phyloP scores from a whole-genome alignment of 2,329 filamentous ascomycete genomes.

The Penicillium sp. region DNA sequence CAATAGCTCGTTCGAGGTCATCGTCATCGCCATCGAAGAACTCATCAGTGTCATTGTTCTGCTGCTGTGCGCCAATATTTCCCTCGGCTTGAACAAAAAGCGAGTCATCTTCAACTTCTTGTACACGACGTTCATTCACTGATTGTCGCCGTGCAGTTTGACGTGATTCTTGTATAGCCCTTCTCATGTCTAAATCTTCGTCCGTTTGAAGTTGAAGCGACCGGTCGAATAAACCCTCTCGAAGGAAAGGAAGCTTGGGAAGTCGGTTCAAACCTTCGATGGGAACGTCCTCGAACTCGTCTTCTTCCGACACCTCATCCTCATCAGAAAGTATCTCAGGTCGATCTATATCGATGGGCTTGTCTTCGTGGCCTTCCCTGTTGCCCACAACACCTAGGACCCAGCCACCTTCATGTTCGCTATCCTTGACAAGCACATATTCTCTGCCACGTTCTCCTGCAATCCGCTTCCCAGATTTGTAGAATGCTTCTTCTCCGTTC shows the following conservation, averaged over 20 bases:
- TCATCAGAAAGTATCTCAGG: constrained; percentile 52
- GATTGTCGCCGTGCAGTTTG: neutral
- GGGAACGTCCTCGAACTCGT: constrained; percentile 87
- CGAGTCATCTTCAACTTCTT: constrained; percentile 48
- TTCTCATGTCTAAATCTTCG: constrained; percentile 45
- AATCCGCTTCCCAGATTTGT: constrained; percentile 56
- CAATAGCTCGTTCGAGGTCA: constrained; percentile 77
- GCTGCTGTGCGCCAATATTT: constrained; percentile 27
- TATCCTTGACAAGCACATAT: constrained; percentile 94
- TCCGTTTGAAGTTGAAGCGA: constrained; percentile 31
- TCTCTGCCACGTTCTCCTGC: constrained; percentile 80
- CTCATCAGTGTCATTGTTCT: constrained; percentile 46
- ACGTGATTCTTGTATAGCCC: constrained; percentile 48
- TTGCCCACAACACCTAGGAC: constrained; percentile 89
- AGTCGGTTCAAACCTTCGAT: constrained; percentile 85
- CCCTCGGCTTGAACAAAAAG: constrained; percentile 55
- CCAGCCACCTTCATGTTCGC: constrained; percentile 92
- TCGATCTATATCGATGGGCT: constrained; percentile 87
- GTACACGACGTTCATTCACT: neutral
- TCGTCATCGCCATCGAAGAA: constrained; percentile 67
- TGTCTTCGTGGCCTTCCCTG: constrained; percentile 74
- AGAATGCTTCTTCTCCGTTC: constrained; percentile 70
- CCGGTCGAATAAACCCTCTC: constrained; percentile 37
- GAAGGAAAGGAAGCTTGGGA: constrained; percentile 57
- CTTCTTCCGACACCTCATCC: constrained; percentile 63